phyloP scores from a whole-genome alignment of 2,329 filamentous ascomycete genomes.

The Chrysoporthe puriensis region DNA sequence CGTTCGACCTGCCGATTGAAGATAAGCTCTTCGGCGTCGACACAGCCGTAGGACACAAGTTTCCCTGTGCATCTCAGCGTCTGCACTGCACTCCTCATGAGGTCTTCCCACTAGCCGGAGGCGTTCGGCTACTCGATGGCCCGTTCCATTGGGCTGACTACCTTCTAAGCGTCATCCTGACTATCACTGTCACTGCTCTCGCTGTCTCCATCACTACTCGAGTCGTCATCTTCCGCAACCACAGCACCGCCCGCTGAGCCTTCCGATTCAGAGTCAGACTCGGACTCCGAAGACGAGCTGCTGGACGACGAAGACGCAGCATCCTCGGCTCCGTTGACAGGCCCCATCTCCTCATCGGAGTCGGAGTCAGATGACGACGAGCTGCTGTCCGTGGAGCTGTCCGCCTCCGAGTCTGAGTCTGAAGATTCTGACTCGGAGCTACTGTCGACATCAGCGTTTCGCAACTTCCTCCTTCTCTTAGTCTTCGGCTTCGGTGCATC shows the following conservation, averaged over 20 bases:
- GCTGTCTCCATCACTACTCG: constrained; percentile 28
- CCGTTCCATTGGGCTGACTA: background rate
- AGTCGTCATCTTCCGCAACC: constrained; percentile 29
- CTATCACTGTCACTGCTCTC: constrained; percentile 31
- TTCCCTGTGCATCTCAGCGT: background rate
- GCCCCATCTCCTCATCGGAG: constrained; percentile 34
- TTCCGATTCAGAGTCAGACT: constrained; percentile 29
- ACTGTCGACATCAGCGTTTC: constrained; percentile 51
- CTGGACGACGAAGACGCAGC: constrained; percentile 33
- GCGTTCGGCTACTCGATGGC: no score
- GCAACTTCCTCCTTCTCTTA: constrained; percentile 57
- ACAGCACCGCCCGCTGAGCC: constrained; percentile 12
- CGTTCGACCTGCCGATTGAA: background rate
- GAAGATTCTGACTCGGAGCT: constrained; percentile 39
- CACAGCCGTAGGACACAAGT: background rate
- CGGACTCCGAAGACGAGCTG: constrained; percentile 33
- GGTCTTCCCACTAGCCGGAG: background rate
- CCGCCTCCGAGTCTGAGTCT: constrained; percentile 43
- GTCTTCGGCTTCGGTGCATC: constrained; percentile 48
- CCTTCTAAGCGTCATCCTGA: constrained; percentile 28
- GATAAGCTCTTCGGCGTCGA: background rate
- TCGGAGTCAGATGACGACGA: constrained; percentile 45
- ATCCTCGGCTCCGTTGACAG: constrained; percentile 17
- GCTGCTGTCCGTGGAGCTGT: constrained; percentile 38
- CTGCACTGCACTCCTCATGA: background rate